phyloP scores from a whole-genome alignment of 1,284 basidiomycete species.

The Melanopsichium pennsylvanicum region DNA sequence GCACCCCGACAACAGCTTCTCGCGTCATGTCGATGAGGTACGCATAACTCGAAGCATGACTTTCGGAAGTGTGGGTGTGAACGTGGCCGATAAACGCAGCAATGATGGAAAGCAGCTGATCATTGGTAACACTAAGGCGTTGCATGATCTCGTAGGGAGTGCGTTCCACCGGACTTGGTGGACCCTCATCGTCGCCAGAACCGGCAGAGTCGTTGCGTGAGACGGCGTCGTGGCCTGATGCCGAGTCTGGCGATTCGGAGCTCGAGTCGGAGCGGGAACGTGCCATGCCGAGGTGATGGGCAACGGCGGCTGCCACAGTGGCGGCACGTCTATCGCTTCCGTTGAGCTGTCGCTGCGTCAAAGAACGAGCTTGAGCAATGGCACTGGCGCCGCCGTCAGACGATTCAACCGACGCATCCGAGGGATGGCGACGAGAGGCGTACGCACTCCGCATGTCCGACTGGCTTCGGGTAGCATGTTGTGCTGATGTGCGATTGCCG shows the following conservation, averaged over 20 bases:
- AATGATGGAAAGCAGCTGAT: slow-evolving; percentile 81
- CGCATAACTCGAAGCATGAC: slow-evolving; percentile 84
- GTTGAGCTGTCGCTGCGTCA: slow-evolving; percentile 37
- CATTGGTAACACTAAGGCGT: slow-evolving; percentile 71
- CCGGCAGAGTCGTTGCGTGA: slow-evolving; percentile 70
- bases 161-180: slow-evolving; percentile 73
- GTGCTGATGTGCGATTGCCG: background rate
- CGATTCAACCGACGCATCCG: slow-evolving; percentile 35
- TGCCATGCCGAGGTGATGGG: slow-evolving; percentile 23
- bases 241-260: slow-evolving; percentile 47
- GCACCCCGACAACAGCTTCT: slow-evolving; percentile 90
- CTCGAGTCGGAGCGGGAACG: slow-evolving; percentile 40
- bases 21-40: slow-evolving; percentile 91
- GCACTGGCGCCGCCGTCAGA: slow-evolving; percentile 27
- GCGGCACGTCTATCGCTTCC: slow-evolving; percentile 16
- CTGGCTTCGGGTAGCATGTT: slow-evolving; percentile 11
- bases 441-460: slow-evolving; percentile 24
- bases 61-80: slow-evolving; percentile 85
- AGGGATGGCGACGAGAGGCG: slow-evolving; percentile 34
- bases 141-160: slow-evolving; percentile 71
- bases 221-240: slow-evolving; percentile 67
- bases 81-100: slow-evolving; percentile 97
- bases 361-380: slow-evolving; percentile 33
- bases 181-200: slow-evolving; percentile 72
- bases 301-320: slow-evolving; percentile 20